Conservation (phyloP, 768 basidiomycete species). For the Boletales sp. region DNA sequence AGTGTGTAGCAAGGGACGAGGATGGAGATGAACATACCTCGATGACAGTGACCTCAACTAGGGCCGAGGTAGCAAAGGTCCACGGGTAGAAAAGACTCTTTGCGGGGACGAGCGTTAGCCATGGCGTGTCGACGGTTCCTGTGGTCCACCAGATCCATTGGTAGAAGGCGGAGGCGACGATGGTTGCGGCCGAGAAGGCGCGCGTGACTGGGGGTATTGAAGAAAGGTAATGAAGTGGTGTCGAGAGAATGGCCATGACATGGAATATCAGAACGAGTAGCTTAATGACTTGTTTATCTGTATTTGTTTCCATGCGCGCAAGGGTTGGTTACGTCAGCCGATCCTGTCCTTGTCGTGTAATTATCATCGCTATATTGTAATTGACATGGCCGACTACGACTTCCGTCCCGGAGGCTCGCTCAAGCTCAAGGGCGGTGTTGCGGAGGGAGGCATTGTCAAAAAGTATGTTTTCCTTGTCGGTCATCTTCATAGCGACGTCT, state of each 20-base stretch:
- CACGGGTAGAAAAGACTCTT: slow-evolving; percentile 83
- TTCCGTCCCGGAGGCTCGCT: slow-evolving; percentile 83
- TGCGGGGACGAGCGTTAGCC: slow-evolving; percentile 80
- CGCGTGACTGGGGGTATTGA: slow-evolving; percentile 81
- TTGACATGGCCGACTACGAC: slow-evolving; percentile 77
- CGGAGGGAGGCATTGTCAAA: slow-evolving; percentile 77
- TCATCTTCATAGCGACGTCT: slow-evolving; percentile 1
- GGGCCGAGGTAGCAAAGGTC: slow-evolving; percentile 86
- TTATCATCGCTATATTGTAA: slow-evolving; percentile 5
- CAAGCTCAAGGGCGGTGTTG: slow-evolving; percentile 82
- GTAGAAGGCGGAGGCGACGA: slow-evolving; percentile 57
- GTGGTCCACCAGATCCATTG: slow-evolving; percentile 61
- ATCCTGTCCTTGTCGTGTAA: slow-evolving; percentile 7
- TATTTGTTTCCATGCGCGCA: slow-evolving; percentile 17
- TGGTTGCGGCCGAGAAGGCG: slow-evolving; percentile 59
- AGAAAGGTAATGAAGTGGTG: slow-evolving; percentile 62
- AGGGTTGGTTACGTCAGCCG: slow-evolving; percentile 31
- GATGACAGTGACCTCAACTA: slow-evolving; percentile 79
- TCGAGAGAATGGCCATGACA: slow-evolving; percentile 72
- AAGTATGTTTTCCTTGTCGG: slow-evolving; percentile 50
- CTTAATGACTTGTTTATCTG: slow-evolving; percentile 17
- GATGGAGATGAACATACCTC: slow-evolving; percentile 57
- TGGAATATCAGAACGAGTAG: neutral
- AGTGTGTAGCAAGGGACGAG: slow-evolving; percentile 1
- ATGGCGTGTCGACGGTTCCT: slow-evolving; percentile 46